Percentiles rank a stretch among this genome's conserved stretches.
Evolutionary conservation across 164 flowering plant genomes (phyloP).

Genomic region (Magnolia changhungtana): DNA sequence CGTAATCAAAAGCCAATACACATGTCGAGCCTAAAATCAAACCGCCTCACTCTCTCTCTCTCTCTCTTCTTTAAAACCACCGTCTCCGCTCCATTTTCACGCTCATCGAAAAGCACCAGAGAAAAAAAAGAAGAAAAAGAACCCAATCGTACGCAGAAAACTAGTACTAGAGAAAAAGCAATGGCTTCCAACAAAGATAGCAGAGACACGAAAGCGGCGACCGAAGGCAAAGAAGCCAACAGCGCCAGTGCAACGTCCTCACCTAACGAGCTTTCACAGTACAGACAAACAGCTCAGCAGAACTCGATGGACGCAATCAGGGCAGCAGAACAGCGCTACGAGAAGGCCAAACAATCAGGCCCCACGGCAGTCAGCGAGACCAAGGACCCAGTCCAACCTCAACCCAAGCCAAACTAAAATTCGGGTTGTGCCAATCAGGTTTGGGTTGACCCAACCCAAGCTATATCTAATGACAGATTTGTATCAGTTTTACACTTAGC

Average conservation of each 20-base stretch:
- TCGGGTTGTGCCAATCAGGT: too few species aligned
- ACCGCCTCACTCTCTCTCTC: neutral
- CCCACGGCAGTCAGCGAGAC: slow-evolving; percentile 1
- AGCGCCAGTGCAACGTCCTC: slow-evolving; percentile 6
- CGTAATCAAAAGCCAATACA: neutral
- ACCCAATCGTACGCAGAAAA: neutral
- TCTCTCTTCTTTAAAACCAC: neutral
- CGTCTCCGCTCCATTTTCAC: too few species aligned
- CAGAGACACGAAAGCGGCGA: neutral
- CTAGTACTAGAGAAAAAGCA: neutral
- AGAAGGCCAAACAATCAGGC: slow-evolving; percentile 20
- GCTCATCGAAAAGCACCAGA: too few species aligned
- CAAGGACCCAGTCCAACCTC: too few species aligned
- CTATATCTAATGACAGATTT: too few species aligned
- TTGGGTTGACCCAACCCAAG: too few species aligned
- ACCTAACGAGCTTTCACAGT: slow-evolving; percentile 32
- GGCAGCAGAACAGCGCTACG: slow-evolving; percentile 45
- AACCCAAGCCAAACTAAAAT: too few species aligned
- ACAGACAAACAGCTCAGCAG: neutral
- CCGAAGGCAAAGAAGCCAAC: neutral
- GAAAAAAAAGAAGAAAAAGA: too few species aligned
- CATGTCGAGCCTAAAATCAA: neutral
- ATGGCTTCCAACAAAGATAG: neutral
- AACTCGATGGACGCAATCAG: slow-evolving; percentile 12
- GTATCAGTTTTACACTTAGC: too few species aligned